phyloP scores from a whole-genome alignment of 192 early-diverging fungal species.

The Oehlia diaphana region DNA sequence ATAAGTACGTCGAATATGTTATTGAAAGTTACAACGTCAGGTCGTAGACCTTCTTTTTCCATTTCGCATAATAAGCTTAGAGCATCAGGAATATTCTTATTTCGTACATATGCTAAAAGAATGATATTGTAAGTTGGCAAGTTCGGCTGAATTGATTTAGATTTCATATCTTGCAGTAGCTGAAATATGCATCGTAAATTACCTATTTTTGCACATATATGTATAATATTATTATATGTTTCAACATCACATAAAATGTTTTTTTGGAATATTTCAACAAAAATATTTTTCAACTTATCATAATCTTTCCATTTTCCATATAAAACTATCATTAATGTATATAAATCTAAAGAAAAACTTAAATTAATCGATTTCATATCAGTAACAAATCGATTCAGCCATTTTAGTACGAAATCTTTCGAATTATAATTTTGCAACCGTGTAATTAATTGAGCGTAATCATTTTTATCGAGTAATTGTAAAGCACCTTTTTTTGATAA shows the following conservation, averaged over 20 bases:
- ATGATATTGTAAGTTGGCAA: neutral
- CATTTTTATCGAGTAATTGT: neutral
- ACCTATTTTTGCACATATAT: slow-evolving; percentile 7
- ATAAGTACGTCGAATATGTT: slow-evolving; percentile 13
- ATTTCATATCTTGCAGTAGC: slow-evolving; percentile 16
- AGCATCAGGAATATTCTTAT: neutral
- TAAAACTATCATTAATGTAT: neutral
- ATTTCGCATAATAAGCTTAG: slow-evolving; percentile 17
- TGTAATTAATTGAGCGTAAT: neutral
- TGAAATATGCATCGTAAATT: neutral
- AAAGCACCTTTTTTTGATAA: slow-evolving; percentile 17
- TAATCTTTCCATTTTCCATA: neutral
- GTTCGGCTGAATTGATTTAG: neutral
- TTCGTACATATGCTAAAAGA: slow-evolving; percentile 16
- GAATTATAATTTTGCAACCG: neutral
- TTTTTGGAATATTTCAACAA: neutral
- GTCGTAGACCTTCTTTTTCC: neutral
- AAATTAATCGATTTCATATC: neutral
- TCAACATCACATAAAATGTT: neutral
- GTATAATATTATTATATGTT: neutral
- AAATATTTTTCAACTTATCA: neutral
- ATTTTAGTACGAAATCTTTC: slow-evolving; percentile 7
- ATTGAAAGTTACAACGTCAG: slow-evolving; percentile 12
- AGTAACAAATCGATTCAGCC: neutral
- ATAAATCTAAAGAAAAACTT: neutral